Percentiles rank a stretch among this genome's conserved stretches.
These are phyloP conservation scores for Austroboletus sp. DNA, from an alignment of 1,284 basidiomycete species.

Conservation along the genomic window DNA sequence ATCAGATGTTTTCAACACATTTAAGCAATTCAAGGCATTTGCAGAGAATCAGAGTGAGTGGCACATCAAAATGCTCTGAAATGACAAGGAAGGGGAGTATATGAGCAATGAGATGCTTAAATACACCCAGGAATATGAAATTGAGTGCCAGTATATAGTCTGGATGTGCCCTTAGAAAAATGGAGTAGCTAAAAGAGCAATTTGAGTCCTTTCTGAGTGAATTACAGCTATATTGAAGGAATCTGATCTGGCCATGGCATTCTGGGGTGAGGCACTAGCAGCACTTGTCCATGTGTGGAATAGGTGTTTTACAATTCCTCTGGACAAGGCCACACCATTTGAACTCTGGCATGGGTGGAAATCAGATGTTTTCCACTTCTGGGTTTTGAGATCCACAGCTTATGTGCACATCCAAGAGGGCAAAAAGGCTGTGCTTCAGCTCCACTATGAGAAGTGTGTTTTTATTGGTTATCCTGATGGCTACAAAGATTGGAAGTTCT, in stretches of 20 bases:
- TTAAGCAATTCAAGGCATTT: too few relatives aligned
- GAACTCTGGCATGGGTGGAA: conserved; percentile 21
- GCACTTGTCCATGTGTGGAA: not conserved
- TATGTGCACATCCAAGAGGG: too few relatives aligned
- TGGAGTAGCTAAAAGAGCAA: not conserved
- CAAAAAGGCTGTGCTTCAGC: too few relatives aligned
- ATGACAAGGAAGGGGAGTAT: too few relatives aligned
- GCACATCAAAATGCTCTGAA: too few relatives aligned
- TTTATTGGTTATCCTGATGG: too few relatives aligned
- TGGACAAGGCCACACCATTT: conserved; percentile 8
- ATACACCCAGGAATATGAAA: too few relatives aligned
- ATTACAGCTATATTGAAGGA: not conserved
- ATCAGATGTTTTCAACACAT: too few relatives aligned
- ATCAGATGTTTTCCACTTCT: conserved; percentile 21
- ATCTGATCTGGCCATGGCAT: not conserved
- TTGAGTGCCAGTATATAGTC: not conserved
- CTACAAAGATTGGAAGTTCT: too few relatives aligned
- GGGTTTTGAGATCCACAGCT: too few relatives aligned
- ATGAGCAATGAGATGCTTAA: not conserved
- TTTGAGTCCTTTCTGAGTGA: not conserved
- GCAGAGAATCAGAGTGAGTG: too few relatives aligned
- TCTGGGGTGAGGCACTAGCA: not conserved
- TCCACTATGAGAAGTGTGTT: not conserved
- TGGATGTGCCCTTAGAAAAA: not conserved
- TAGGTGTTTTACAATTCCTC: not conserved